Base-by-base conservation (phyloP, 2,329 filamentous ascomycete species). In the Alternaria hordeiaustralica region DNA sequence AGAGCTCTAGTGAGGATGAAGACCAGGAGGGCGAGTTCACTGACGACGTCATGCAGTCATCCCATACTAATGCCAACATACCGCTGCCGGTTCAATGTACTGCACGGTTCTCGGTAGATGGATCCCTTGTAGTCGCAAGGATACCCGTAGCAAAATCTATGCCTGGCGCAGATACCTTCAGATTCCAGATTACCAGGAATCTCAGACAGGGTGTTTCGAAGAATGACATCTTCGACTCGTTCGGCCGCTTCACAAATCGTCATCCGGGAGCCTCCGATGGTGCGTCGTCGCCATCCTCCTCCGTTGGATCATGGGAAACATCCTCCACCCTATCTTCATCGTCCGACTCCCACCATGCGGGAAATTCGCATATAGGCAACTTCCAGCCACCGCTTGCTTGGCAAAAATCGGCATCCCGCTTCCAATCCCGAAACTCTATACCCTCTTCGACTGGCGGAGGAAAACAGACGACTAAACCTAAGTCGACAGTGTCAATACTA, bases 1-100 rank as follows among this genome's bases (percentile, higher is more conserved):
- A 96, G 68, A 95, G 92, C 69, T 97, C 93, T 4, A 96, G 92
- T 71, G 91, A 93, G 66, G 91, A 93, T 64, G 92, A 94, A 68
- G 92, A 94, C 51, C 81, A 80, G 61, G 91, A 93, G 33, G 74
- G 75, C 46, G 75, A 76, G 49, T 75, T 73, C 21, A 78, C 75
- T 26, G 82, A 85, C 61, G 85, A 86, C 60, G 78, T 85, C 20
- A 82, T 88, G 65, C 83, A 84, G 50, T 82, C 83, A 10, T 81
- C 85, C 25, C 87, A 87, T 85, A 78, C 88, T 81, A 89, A 89
- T 75, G 84, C 87, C 55, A 89, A 89, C 72, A 87, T 90, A 5
- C 89, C 89, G 6, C 78, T 89, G 55, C 87, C 88, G 15, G 88
- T 87, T 73, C 84, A 83, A 79, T 81, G 85, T 70, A 86, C 87